Percentiles rank a stretch among this genome's conserved stretches.
Evolutionary conservation across 306 rosid genomes (phyloP).

Genomic region (Potentilla sterilis): DNA sequence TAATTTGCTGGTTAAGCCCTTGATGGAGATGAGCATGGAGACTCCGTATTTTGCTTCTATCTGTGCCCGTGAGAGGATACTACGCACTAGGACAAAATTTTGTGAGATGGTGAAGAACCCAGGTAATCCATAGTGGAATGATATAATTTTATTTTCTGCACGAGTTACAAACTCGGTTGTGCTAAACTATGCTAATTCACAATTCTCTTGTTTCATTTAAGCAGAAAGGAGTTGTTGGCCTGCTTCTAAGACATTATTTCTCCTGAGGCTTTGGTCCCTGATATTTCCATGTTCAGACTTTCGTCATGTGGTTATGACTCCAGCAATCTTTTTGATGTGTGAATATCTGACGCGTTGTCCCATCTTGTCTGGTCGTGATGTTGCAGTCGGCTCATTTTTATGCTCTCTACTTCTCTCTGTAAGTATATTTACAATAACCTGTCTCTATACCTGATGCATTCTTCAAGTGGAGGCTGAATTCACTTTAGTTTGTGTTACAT

Average conservation of each 20-base stretch:
- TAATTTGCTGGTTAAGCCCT: slow-evolving; percentile 70
- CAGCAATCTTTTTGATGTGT: slow-evolving; percentile 67
- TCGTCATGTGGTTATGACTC: slow-evolving; percentile 90
- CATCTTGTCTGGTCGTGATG: slow-evolving; percentile 64
- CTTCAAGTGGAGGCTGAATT: neutral
- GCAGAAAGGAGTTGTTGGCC: slow-evolving; percentile 89
- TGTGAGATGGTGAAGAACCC: slow-evolving; percentile 58
- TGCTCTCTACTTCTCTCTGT: slow-evolving; percentile 87
- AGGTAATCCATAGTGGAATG: slow-evolving; percentile 44
- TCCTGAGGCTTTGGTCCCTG: slow-evolving; percentile 87
- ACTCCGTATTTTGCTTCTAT: slow-evolving; percentile 88
- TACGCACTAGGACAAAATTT: slow-evolving; percentile 60
- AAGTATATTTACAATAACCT: slow-evolving; percentile 34
- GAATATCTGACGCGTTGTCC: slow-evolving; percentile 92
- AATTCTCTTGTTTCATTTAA: slow-evolving; percentile 21
- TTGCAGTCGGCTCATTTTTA: slow-evolving; percentile 75
- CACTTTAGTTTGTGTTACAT: neutral
- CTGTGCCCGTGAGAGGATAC: slow-evolving; percentile 90
- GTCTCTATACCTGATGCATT: slow-evolving; percentile 4
- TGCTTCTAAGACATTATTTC: slow-evolving; percentile 76
- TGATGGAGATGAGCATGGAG: slow-evolving; percentile 87
- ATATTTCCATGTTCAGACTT: slow-evolving; percentile 90
- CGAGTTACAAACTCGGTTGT: slow-evolving; percentile 4
- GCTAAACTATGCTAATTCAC: slow-evolving; percentile 9
- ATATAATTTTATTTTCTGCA: slow-evolving; percentile 9